Evolutionary conservation across 2,329 filamentous ascomycete genomes (phyloP), one percentile per base, ranked within the genome.

Genomic region (Neocatenulostroma microsporum): DNA sequence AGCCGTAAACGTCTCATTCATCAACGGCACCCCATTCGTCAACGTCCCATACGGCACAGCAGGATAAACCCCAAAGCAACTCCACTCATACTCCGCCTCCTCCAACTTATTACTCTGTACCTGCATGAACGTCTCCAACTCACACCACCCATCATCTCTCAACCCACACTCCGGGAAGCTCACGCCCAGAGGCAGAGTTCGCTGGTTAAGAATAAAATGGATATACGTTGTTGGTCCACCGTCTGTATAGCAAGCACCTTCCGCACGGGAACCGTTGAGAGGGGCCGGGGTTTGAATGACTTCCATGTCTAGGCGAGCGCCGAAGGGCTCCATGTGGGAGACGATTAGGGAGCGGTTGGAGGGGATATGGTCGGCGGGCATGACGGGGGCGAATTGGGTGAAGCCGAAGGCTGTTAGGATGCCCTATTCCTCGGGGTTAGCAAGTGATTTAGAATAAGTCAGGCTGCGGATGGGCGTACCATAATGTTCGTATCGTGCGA

Each of bases 81-180:
- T 72, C 51, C 74, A 70, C 12, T 83, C 73, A 50, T 73, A 86
- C 49, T 73, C 60, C 3, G 80, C 78, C 31, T 46, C 44, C 14
- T 63, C 67, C 23, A 74, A 57, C 68, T 78, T 78, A 42, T 62
- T 63, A 41, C 76, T 67, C 61, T 82, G 76, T 4, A 78, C 65
- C 42, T 72, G 57, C 28, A 87, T 51, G 50, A 87, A 86, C 0
- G 78, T 78, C 3, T 70, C 68, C 32, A 87, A 57, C 54, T 86
- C 81, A 54, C 83, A 87, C 82, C 83, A 87, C 1, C 82, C 83
- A 56, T 87, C 83, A 28, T 78, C 72, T 4, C 82, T 63, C 9
- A 68, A 54, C 2, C 74, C 80, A 49, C 83, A 87, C 40, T 77
- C 73, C 1, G 72, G 60, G 42, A 84, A 78, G 51, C 78, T 84